Base-by-base conservation (phyloP, 306 rosid genomes). In the Cyclanthera cordifolia region DNA sequence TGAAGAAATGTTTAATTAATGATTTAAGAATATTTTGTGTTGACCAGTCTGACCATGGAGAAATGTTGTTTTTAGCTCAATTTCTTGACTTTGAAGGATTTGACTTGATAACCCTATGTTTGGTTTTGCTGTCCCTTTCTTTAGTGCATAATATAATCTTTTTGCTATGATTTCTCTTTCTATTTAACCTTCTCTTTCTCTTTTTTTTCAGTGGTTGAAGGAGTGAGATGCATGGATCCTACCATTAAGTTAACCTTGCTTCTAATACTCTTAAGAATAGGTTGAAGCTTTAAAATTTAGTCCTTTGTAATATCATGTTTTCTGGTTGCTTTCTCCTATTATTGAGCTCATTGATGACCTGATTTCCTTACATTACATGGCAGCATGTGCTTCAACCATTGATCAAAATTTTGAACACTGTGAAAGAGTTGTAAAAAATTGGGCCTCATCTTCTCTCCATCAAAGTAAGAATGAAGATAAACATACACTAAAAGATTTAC, bases 401-500 rank as follows among this genome's bases (percentile, higher is more conserved):
- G 73, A 55, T 53, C 47, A 72, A 73, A 89, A 82, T 61, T 90
- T 74, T 72, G 87, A 69, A 71, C 75, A 51, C 16, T 94, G 99
- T 65, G 85, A 94, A 43, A 74, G 81, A 73, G 86, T 82, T 77
- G 99, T 94, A 0, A 83, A 59, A 81, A 82, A 64, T 59, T 94
- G 99, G 99, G 84, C 91, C 3, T 48, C 41, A 14, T 79, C 95
- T 73, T 82, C 96, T 6, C 85, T 94, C 56, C 81, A 78, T 69
- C 73, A 72, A 63, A 85, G 84, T 73, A 60, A 79, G 75, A 71
- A 64, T 67, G 81, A 82, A 60, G 97, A 94, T 70, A 88, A 82
- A 25, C 97, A 86, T 79, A 83, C 77, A 1, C 75, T 90, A 16
- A 77, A 63, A 84, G 96, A 86, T 69, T 88, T 94, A 79, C 76